Evolutionary conservation across 208 protist genomes (phyloP), one percentile per base, ranked within the genome.

Genomic region (Borovskyia barvae): DNA sequence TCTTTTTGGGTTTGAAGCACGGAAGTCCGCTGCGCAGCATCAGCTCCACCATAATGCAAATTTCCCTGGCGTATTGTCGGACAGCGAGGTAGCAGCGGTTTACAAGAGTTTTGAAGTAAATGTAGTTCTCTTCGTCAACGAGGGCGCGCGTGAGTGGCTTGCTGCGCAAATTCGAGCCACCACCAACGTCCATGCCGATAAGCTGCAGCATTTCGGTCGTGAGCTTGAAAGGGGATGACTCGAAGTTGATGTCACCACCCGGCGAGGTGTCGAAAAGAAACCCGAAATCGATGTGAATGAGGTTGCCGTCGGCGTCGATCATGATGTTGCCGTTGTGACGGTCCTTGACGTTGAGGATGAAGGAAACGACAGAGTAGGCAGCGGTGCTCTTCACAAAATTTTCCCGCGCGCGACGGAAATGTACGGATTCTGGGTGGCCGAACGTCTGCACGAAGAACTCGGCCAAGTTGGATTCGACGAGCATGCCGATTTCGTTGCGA

Each of bases 261-360:
- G 97, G 97, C 3, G 93, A 96, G 66, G 84, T 92, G 51, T 93
- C 90, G 41, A 99, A 94, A 28, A 99, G 87, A 72, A 98, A 99
- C 35, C 97, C 97, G 76, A 98, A 99, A 82, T 99, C 97, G 73
- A 99, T 99, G 78, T 99, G 97, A 29, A 98, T 75, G n/a, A 98
- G 62, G 56, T 93, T 80, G 37, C 97, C 97, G 7, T 93, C 66
- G 41, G 59, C 42, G 72, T 97, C 80, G 20, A 98, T 72, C 71
- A 98, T 83, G 65, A 98, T 97, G 79, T 98, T 98, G 32, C 94
- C 94, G 63, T 98, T 98, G 63, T 98, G 94, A 20, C 95, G 77
- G 63, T 97, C 95, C 67, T 97, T 98, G 62, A 98, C 86, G 70
- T 97, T 94, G 17, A 98, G 78, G 30, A 98, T 80, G 72, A 97